These are phyloP conservation scores for Globisporangium rhizosaccharum DNA, from an alignment of 352 stramenopile genomes.

Conservation along the genomic window DNA sequence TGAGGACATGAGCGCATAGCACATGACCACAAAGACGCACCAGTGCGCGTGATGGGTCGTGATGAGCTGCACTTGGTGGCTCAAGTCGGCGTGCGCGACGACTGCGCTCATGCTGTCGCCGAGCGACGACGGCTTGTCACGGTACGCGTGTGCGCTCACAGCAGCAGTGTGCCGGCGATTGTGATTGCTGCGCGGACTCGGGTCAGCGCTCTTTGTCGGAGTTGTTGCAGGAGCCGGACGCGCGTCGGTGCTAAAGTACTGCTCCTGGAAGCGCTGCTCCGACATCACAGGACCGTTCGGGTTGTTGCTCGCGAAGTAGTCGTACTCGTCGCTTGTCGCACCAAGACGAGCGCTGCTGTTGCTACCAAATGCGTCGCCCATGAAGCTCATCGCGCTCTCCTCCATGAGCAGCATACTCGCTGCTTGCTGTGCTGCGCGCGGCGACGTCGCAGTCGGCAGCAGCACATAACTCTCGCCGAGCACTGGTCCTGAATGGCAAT, in stretches of 20 bases:
- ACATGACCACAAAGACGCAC: slow-evolving; percentile 18
- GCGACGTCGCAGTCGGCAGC: slow-evolving; percentile 58
- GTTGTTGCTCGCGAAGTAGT: slow-evolving; percentile 15
- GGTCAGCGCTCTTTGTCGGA: slow-evolving; percentile 11
- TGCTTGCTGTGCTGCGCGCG: slow-evolving; percentile 21
- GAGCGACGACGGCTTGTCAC: slow-evolving; percentile 21
- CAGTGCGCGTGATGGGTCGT: slow-evolving; percentile 68
- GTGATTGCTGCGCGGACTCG: slow-evolving; percentile 18
- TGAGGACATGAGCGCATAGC: background rate
- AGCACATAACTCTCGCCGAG: slow-evolving; percentile 75
- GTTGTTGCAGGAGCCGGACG: background rate
- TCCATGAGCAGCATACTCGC: slow-evolving; percentile 45
- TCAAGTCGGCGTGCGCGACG: slow-evolving; percentile 63
- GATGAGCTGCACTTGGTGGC: slow-evolving; percentile 65
- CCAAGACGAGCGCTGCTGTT: background rate
- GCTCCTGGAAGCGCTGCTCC: slow-evolving; percentile 12
- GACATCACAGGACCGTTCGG: slow-evolving; percentile 2
- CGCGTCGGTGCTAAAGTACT: slow-evolving; percentile 27
- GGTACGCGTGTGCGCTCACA: slow-evolving; percentile 17
- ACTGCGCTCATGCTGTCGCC: slow-evolving; percentile 59
- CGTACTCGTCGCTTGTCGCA: slow-evolving; percentile 6
- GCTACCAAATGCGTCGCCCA: slow-evolving; percentile 4
- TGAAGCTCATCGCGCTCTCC: slow-evolving; percentile 17
- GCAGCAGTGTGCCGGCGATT: slow-evolving; percentile 14
- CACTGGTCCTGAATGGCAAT: slow-evolving; percentile 12